Base-by-base conservation (phyloP, 148 eudicot species). In the Silene conica region DNA sequence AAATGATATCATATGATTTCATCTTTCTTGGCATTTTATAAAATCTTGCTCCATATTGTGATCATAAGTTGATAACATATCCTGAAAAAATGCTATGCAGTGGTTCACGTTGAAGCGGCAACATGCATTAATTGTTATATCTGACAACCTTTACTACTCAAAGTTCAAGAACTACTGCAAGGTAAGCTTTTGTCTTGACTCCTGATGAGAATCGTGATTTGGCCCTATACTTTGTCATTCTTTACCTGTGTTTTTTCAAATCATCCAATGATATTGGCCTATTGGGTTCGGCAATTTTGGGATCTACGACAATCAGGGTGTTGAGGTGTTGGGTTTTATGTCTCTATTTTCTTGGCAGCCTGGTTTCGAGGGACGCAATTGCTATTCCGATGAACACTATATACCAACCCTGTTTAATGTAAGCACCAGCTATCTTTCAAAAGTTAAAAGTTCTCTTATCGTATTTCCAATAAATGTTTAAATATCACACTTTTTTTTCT, bases 61-160 rank as follows among this genome's bases (percentile, higher is more conserved):
- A 43, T 19, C 23, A n/a, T 15, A 20, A 58, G 20, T 19, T 19
- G 14, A n/a, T 15, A 20, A 58, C 20, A 15, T 65, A 57, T 61
- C 38, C 45, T 74, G 1, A 65, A 10, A 84, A 52, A 34, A 66
- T 78, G 62, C 34, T 77, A 10, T 81, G 76, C 93, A 95, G 99
- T 95, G 99, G 99, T 92, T 95, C 87, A 89, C 97, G 65, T 81
- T 95, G 96, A 95, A 95, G 81, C 89, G 99, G 73, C 92, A 95
- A 68, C 99, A 95, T 77, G 98, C 98, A 22, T 3, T 92, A 65
- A 76, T 87, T 21, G 73, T 77, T 34, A 83, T 86, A 78, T 92
- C 99, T 68, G 99, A 95, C 75, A 88, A 48, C 79, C 93, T 95
- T 43, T 95, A 92, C 86, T 95, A 95, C 77, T 61, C 86, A 34